phyloP scores from a whole-genome alignment of 768 basidiomycete genomes.

The Rhodotorula sphaerocarpa region DNA sequence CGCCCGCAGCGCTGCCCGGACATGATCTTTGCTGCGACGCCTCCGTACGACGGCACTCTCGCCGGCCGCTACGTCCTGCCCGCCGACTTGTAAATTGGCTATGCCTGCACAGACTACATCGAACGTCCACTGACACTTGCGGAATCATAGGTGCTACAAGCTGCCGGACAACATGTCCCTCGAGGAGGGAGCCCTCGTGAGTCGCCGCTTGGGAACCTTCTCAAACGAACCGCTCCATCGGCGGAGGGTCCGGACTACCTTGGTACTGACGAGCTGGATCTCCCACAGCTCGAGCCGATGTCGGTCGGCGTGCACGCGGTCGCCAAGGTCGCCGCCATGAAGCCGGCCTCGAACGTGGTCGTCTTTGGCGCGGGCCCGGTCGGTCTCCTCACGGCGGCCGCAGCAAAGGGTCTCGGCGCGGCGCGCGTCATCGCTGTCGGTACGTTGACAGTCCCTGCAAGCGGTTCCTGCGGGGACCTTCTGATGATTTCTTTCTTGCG shows the following conservation, averaged over 20 bases:
- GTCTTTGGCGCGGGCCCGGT: conserved; percentile 83
- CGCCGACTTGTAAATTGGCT: conserved; percentile 54
- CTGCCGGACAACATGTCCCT: conserved; percentile 71
- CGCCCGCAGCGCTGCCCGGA: conserved; percentile 58
- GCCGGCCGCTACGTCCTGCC: conserved; percentile 72
- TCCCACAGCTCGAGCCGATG: conserved; percentile 75
- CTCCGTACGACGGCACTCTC: conserved; percentile 85
- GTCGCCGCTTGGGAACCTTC: too few relatives aligned
- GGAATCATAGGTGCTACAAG: conserved; percentile 51
- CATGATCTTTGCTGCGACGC: conserved; percentile 65
- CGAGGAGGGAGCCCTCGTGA: conserved; percentile 89
- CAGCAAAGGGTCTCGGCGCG: conserved; percentile 88
- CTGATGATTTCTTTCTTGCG: not conserved
- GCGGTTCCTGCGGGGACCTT: not conserved
- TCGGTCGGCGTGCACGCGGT: conserved; percentile 87
- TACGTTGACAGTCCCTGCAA: conserved; percentile 40
- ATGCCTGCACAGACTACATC: too few relatives aligned
- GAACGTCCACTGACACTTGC: too few relatives aligned
- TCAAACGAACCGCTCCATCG: too few relatives aligned
- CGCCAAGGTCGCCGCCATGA: conserved; percentile 62
- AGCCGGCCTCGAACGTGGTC: conserved; percentile 64
- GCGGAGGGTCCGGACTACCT: not conserved
- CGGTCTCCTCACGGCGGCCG: conserved; percentile 77
- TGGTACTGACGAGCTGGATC: not conserved
- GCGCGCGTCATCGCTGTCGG: conserved; percentile 75